phyloP scores from a whole-genome alignment of 768 basidiomycete genomes.

The Suillus fuscotomentosus region DNA sequence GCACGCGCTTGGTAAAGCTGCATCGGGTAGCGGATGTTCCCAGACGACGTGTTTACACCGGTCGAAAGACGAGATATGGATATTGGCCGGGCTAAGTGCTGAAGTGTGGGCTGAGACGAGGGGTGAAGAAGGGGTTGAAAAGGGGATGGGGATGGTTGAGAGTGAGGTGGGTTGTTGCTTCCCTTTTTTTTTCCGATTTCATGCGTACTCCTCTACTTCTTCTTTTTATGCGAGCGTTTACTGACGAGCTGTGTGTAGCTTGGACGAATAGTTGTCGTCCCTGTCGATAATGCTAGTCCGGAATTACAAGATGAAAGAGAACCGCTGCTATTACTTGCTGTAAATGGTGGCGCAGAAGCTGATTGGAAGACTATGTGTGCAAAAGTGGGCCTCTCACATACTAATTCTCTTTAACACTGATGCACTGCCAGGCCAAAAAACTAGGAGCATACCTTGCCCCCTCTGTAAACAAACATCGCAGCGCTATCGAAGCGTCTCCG shows the following conservation, averaged over 20 bases:
- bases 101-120: constrained; percentile 80
- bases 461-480: constrained; percentile 38
- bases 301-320: constrained; percentile 31
- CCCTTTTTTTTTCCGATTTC: constrained; percentile 4
- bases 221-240: neutral
- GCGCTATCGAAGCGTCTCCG: constrained; percentile 18
- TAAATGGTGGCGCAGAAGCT: constrained; percentile 58
- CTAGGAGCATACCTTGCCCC: constrained; percentile 32
- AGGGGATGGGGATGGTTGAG: constrained; percentile 60
- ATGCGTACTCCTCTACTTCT: neutral
- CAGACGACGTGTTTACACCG: constrained; percentile 23
- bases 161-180: constrained; percentile 56
- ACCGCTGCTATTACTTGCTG: constrained; percentile 68
- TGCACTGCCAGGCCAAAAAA: constrained; percentile 25
- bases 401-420: neutral
- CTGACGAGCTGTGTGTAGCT: constrained; percentile 40
- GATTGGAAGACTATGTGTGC: constrained; percentile 65
- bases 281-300: constrained; percentile 40
- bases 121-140: constrained; percentile 34
- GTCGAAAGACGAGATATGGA: constrained; percentile 71
- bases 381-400: constrained; percentile 45
- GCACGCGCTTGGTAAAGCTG: no score
- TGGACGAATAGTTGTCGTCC: constrained; percentile 68
- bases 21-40: neutral
- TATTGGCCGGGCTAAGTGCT: constrained; percentile 67